Base-by-base conservation (phyloP, 108 stramenopile species). In the Licmophora abbreviata region DNA sequence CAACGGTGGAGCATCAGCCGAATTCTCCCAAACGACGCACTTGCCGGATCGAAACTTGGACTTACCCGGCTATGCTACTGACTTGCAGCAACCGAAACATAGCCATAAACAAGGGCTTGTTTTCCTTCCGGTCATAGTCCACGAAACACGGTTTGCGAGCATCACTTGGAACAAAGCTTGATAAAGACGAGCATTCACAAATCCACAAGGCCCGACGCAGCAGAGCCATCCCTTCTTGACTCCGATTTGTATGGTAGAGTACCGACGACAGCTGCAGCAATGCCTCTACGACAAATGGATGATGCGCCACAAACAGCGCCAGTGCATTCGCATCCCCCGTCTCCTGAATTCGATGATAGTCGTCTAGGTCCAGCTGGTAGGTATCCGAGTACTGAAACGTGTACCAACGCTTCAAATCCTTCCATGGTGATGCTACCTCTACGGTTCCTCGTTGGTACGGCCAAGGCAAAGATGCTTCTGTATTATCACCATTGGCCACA, bases 221-320 rank as follows among this genome's bases (percentile, higher is more conserved):
- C 29, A 91, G 61, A 22, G 73, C 57, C 8, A 69, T 61, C 26
- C 76, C 89, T 20, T 70, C 54, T 34, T 65, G 58, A 22, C 69
- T 73, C 37, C 85, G 79, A 51, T 79, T 77, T 22, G 76, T 71
- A 38, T 81, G 73, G 52, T 82, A 84, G 23, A 91, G 51, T 0
- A 91, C 76, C 49, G 55, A 66, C 1, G 69, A 61, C 11, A 91
- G 54, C 41, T 86, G 82, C 40, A 91, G 44, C 17, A 85, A 41
- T 0, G 85, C 77, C 31, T 77, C 76, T 11, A 68, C 72, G 25
- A 75, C 61, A 57, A 68, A 79, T 11, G 89, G 89, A 53, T 87
- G 64, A 56, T 91, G 77, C 11, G 78, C 76, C 3, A 83, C 77
- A 45, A 87, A 91, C 60, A 84, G 59, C 3, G 77, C 78, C 22